Conservation (phyloP, 192 early-diverging fungal species). For the Coemansia asiatica region DNA sequence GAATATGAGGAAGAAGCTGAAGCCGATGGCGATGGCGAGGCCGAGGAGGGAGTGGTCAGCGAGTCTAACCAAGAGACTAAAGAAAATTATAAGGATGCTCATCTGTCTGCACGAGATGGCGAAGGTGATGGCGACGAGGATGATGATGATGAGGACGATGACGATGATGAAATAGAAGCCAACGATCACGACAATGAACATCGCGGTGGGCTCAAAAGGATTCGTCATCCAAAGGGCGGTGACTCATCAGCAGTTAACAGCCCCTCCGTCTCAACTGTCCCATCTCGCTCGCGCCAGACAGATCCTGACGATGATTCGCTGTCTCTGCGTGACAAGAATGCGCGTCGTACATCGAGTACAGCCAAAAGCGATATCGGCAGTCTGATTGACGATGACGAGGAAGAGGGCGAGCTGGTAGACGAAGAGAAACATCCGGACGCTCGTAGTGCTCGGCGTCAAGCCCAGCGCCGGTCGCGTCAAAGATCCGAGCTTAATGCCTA, state of each 20-base stretch:
- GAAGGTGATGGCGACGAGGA: conserved; percentile 3
- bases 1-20: conserved; percentile 2
- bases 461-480: conserved; percentile 12
- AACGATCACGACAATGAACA: too few relatives aligned
- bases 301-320: background rate
- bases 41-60: background rate
- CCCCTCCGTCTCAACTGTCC: background rate
- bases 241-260: background rate
- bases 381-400: conserved; percentile 17
- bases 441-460: conserved; percentile 1
- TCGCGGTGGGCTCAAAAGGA: too few relatives aligned
- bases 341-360: background rate
- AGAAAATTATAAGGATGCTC: background rate
- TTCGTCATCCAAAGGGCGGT: background rate
- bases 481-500: conserved; percentile 32
- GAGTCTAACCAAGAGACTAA: background rate
- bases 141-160: background rate
- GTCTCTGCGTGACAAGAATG: too few relatives aligned
- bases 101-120: conserved; percentile 1
- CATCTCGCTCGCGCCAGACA: background rate
- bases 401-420: conserved; percentile 49
- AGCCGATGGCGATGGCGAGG: background rate
- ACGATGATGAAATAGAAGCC: too few relatives aligned
- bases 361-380: background rate
- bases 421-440: conserved; percentile 40